These are phyloP conservation scores for Didymellaceae sp. DNA, from an alignment of 2,329 filamentous ascomycete species.

Conservation along the genomic window DNA sequence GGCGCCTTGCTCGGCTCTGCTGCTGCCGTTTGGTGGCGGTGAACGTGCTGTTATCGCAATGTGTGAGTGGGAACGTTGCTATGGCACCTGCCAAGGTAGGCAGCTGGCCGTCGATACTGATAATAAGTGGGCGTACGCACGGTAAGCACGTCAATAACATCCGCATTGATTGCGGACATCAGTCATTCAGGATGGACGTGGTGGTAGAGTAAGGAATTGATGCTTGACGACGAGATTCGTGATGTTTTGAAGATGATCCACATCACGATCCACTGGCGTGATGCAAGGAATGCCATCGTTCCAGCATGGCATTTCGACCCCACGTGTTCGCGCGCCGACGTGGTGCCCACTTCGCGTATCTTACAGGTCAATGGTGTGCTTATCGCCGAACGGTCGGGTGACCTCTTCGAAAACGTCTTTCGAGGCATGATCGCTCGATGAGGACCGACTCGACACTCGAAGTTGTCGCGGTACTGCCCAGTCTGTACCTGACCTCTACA, in stretches of 20 bases:
- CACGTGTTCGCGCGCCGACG: constrained; percentile 21
- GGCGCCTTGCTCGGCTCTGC: constrained; percentile 10
- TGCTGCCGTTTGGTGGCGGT: constrained; percentile 16
- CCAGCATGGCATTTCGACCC: constrained; percentile 16
- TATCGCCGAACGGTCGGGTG: constrained; percentile 15
- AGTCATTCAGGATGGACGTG: background rate
- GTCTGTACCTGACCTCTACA: background rate
- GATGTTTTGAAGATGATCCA: constrained; percentile 13
- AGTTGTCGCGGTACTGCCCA: constrained; percentile 6
- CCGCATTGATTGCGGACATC: background rate
- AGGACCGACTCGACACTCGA: constrained; percentile 1
- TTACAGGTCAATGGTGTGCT: constrained; percentile 3
- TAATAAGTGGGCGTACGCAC: background rate
- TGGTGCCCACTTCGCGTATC: constrained; percentile 14
- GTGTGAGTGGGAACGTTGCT: constrained; percentile 6
- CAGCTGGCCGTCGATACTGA: constrained; percentile 9
- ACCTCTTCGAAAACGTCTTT: background rate
- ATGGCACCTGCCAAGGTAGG: constrained; percentile 15
- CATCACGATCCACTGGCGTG: constrained; percentile 11
- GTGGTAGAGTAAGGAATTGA: background rate
- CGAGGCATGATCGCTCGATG: constrained; percentile 9
- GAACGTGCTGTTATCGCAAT: constrained; percentile 17
- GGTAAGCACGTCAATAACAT: constrained; percentile 4
- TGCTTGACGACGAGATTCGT: background rate
- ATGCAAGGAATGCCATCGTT: constrained; percentile 13